These are phyloP conservation scores for Scenedesmus sp. DNA, from an alignment of 163 green algal species.

Conservation along the genomic window DNA sequence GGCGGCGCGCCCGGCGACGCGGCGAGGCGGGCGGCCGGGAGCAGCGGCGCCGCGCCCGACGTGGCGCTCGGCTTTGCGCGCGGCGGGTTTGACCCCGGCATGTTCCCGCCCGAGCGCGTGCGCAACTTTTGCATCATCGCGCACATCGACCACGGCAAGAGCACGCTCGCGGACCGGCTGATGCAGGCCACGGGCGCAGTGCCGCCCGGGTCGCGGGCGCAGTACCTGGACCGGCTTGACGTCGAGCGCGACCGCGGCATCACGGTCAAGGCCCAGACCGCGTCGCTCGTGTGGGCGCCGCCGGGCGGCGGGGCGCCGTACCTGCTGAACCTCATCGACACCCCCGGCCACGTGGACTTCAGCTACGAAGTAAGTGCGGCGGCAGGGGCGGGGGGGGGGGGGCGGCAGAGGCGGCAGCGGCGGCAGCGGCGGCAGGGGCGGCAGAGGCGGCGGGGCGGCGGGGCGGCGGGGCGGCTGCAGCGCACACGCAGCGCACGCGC, in stretches of 20 bases:
- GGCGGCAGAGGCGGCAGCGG: no score
- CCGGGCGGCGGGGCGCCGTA: no score
- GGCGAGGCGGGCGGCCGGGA: not conserved
- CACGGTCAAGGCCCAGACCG: constrained; percentile 93
- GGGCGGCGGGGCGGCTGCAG: no score
- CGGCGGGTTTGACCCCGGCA: constrained; percentile 21
- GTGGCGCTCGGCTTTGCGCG: constrained; percentile 28
- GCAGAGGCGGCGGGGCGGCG: no score
- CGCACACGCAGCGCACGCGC: no score
- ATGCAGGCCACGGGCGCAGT: constrained; percentile 60
- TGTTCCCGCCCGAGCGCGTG: constrained; percentile 41
- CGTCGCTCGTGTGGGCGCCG: constrained; percentile 65
- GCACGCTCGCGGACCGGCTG: constrained; percentile 71
- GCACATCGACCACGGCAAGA: constrained; percentile 82
- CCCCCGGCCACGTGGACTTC: constrained; percentile 94
- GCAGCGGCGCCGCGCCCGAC: constrained; percentile 12
- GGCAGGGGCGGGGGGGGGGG: no score
- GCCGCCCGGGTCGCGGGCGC: constrained; percentile 60
- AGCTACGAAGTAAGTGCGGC: constrained; percentile 63
- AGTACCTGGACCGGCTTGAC: constrained; percentile 91
- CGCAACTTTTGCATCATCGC: constrained; percentile 94
- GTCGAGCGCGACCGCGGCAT: constrained; percentile 94
- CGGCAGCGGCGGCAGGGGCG: no score
- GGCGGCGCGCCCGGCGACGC: no score
- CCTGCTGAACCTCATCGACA: constrained; percentile 96